phyloP scores from a whole-genome alignment of 257 asterid species.

The Primulina tabacum region DNA sequence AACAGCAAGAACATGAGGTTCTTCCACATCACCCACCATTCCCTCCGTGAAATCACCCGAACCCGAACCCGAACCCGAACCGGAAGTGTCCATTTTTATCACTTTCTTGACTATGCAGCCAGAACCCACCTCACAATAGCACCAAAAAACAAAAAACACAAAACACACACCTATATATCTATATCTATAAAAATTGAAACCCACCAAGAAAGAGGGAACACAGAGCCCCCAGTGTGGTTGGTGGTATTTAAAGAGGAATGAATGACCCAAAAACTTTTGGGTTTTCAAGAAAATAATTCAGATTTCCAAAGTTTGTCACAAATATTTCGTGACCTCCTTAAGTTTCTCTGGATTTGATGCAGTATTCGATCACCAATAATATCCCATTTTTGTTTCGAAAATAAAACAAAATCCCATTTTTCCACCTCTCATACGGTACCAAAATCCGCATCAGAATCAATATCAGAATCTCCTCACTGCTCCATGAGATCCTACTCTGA shows the following conservation, averaged over 20 bases:
- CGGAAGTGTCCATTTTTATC: conserved; percentile 23
- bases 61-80: conserved; percentile 25
- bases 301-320: conserved; percentile 32
- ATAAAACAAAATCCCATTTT: background rate
- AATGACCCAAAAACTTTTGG: conserved; percentile 1
- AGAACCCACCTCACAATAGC: background rate
- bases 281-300: conserved; percentile 25
- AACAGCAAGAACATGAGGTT: conserved; percentile 63
- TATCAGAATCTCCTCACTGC: conserved; percentile 25
- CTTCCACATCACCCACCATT: conserved; percentile 22
- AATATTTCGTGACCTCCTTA: conserved; percentile 45
- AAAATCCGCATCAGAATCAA: conserved; percentile 27
- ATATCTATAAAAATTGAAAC: background rate
- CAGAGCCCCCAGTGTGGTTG: conserved; percentile 10
- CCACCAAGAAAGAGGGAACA: conserved; percentile 6
- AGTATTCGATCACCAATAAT: conserved; percentile 12
- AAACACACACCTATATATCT: background rate
- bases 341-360: conserved; percentile 34
- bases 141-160: conserved; percentile 5
- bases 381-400: background rate
- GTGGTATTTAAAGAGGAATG: conserved; percentile 34
- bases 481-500: conserved; percentile 25
- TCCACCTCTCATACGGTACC: conserved; percentile 4
- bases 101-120: background rate
- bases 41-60: conserved; percentile 12